Evolutionary conservation across 306 rosid genomes (phyloP), one percentile per base, ranked within the genome.

Genomic region (Aeschynomene evenia): DNA sequence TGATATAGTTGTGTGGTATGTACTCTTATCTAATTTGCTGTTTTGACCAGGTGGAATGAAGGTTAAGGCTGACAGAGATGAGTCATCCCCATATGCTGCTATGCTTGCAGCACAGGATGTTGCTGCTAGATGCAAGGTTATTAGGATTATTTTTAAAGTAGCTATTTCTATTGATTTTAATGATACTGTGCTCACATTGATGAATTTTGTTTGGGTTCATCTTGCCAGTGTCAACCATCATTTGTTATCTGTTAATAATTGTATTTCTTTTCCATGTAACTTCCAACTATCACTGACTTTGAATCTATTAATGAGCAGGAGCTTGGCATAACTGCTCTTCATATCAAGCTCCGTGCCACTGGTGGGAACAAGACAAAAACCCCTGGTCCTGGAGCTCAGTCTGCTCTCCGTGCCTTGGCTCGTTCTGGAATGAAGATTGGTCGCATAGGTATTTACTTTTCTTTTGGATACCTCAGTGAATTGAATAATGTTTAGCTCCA

Each of bases 21-120:
- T n/a, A 18, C 18, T 50, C 50, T 68, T 26, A 19, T 50, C 20
- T 29, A 1, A 12, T 6, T 42, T 60, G 45, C 8, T 15, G 43
- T 29, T 9, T 45, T 31, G n/a, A 13, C n/a, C 65, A 89, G 92
- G 96, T 71, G 96, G 96, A 58, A 90, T 90, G 96, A 90, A 90
- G 87, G 96, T 90, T 50, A 90, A 90, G 49, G 96, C 96, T 16
- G 93, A 90, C 64, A 81, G 96, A 77, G 96, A 90, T 7, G 94
- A 90, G 69, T 90, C 96, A 34, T 87, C 94, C 10, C 94, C 96
- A 0, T 90, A 90, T 73, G 96, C 94, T 63, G 96, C 93, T 48
- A 90, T 90, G 96, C 96, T 90, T 87, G 96, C 94, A 34, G 89
- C 96, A 9, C 96, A 90, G 63, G 96, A 90, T 85, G 93, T 89